These are phyloP conservation scores for Arthrocladium fulminans DNA, from an alignment of 2,329 filamentous ascomycete genomes.

Conservation along the genomic window DNA sequence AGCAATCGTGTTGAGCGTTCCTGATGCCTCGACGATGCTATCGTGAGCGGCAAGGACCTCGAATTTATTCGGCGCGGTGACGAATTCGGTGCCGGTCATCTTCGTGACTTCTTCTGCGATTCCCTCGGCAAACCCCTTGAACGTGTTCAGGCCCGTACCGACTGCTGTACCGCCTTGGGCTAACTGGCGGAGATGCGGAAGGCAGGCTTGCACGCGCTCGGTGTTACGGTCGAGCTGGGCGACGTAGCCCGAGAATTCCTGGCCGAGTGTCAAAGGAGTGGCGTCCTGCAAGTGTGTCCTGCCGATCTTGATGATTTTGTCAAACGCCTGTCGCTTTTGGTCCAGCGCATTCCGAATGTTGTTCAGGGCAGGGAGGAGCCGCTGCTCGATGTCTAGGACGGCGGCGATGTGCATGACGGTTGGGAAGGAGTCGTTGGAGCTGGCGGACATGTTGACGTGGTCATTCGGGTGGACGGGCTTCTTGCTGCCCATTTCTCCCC, in stretches of 20 bases:
- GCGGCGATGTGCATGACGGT: constrained; percentile 99
- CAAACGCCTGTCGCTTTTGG: constrained; percentile 80
- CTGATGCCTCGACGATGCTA: constrained; percentile 87
- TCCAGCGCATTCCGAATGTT: constrained; percentile 77
- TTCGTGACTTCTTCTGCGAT: constrained; percentile 84
- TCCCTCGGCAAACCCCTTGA: constrained; percentile 86
- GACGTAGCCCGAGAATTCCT: constrained; percentile 97
- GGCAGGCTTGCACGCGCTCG: constrained; percentile 69
- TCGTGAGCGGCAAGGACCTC: constrained; percentile 94
- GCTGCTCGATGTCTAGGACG: constrained; percentile 81
- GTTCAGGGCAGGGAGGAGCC: constrained; percentile 72
- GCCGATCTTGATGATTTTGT: constrained; percentile 97
- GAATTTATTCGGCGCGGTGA: constrained; percentile 98
- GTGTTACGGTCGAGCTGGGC: constrained; percentile 88
- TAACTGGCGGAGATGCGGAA: constrained; percentile 76
- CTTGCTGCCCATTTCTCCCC: constrained; percentile 89
- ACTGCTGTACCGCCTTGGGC: constrained; percentile 96
- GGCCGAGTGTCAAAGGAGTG: constrained; percentile 85
- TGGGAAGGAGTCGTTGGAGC: constrained; percentile 98
- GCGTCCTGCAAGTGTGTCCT: constrained; percentile 96
- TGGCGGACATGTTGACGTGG: constrained; percentile 98
- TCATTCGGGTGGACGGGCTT: constrained; percentile 99
- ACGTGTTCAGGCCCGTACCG: constrained; percentile 95
- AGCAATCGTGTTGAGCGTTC: constrained; percentile 81
- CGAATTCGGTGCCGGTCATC: constrained; percentile 87